Conservation (phyloP, 495 filamentous ascomycete genomes). For the Podospora appendiculata region DNA sequence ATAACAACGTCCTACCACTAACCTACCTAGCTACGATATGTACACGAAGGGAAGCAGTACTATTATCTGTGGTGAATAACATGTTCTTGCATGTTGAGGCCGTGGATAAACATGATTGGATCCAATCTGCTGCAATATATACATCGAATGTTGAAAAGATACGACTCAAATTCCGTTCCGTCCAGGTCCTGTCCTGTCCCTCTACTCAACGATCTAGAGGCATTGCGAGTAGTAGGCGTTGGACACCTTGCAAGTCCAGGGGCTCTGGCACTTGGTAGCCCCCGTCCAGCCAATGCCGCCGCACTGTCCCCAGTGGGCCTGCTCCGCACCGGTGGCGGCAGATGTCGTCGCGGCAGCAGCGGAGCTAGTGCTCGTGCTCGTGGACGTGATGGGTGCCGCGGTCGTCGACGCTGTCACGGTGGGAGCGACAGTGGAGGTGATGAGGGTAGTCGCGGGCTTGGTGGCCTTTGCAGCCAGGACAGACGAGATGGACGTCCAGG, state of each 20-base stretch:
- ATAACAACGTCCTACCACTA: no score
- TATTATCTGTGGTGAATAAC: no score
- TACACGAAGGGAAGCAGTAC: no score
- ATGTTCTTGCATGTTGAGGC: no score
- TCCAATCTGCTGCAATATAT: no score
- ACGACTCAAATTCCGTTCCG: no score
- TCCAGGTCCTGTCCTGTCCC: no score
- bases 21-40: no score
- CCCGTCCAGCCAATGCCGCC: slow-evolving; percentile 32
- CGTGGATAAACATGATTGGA: no score
- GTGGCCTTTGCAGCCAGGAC: slow-evolving; percentile 27
- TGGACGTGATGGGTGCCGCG: background rate
- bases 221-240: slow-evolving; percentile 39
- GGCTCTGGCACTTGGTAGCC: slow-evolving; percentile 30
- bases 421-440: slow-evolving; percentile 2
- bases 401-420: background rate
- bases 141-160: no score
- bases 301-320: slow-evolving; percentile 32
- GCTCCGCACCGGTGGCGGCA: slow-evolving; percentile 4
- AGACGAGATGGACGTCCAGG: slow-evolving; percentile 35
- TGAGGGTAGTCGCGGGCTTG: slow-evolving; percentile 10
- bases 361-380: background rate
- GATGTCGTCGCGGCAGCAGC: slow-evolving; percentile 13
- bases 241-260: slow-evolving; percentile 29
- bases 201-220: slow-evolving; percentile 10